Conservation (phyloP, 163 green algal genomes). For the Chloromonas sp. region DNA sequence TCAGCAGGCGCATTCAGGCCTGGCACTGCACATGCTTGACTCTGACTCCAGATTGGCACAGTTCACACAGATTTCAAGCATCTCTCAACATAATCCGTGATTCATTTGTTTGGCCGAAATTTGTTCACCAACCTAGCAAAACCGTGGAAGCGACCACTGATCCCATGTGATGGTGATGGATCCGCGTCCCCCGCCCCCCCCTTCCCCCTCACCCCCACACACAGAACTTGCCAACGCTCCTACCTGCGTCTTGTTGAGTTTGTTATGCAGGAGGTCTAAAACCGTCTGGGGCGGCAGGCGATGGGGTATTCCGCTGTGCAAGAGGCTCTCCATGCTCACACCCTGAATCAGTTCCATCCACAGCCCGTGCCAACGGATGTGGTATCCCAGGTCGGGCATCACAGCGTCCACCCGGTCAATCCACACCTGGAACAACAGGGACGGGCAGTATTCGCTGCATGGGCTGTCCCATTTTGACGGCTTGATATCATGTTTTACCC, state of each 20-base stretch:
- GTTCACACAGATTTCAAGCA: no score
- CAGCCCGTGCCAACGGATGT: conserved; percentile 24
- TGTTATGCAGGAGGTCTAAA: conserved; percentile 21
- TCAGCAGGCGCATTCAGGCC: no score
- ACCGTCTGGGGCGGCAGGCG: conserved; percentile 8
- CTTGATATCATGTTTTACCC: background rate
- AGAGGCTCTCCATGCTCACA: conserved; percentile 32
- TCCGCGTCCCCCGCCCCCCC: no score
- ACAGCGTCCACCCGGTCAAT: conserved; percentile 16
- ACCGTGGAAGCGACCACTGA: background rate
- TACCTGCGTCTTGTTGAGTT: conserved; percentile 37
- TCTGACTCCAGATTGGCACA: no score
- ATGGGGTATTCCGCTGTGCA: conserved; percentile 21
- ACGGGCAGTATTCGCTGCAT: background rate
- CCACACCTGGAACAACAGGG: conserved; percentile 12
- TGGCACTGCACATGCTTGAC: no score
- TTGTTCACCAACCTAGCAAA: no score
- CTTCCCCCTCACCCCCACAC: no score
- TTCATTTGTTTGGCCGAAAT: no score
- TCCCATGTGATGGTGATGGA: background rate
- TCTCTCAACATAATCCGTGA: no score
- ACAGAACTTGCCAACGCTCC: background rate
- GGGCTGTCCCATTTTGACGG: background rate
- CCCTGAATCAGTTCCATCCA: conserved; percentile 14
- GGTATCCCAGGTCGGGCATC: conserved; percentile 20